Evolutionary conservation across 345 rosid genomes (phyloP).

Genomic region (Aegle marmelos): DNA sequence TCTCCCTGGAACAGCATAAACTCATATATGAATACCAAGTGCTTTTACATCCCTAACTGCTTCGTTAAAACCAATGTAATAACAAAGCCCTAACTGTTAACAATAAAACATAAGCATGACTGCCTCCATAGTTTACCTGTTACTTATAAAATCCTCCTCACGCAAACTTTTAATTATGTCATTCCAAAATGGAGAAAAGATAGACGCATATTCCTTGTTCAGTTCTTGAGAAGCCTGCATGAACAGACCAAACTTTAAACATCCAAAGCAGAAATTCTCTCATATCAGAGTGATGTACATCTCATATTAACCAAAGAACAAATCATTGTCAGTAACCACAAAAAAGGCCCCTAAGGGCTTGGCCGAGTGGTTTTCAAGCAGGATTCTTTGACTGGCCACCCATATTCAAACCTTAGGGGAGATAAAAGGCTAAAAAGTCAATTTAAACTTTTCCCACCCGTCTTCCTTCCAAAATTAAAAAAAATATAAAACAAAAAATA

Average conservation of each 20-base stretch:
- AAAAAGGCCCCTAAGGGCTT: no score
- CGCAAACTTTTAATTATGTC: constrained; percentile 93
- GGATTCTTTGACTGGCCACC: no score
- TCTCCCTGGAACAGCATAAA: constrained; percentile 60
- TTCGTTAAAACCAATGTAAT: neutral
- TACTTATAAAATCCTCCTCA: constrained; percentile 92
- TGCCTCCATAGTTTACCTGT: constrained; percentile 48
- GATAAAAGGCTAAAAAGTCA: no score
- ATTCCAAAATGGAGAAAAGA: constrained; percentile 99
- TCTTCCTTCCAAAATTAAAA: no score
- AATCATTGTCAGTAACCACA: neutral
- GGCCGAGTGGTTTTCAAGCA: no score
- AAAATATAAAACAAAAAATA: no score
- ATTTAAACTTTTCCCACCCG: no score
- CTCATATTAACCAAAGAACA: neutral
- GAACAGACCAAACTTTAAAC: constrained; percentile 9
- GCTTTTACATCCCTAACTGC: neutral
- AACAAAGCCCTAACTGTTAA: neutral
- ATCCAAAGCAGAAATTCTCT: neutral
- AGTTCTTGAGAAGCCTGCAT: constrained; percentile 62
- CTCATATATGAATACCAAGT: neutral
- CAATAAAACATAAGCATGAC: constrained; percentile 6
- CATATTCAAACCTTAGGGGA: no score
- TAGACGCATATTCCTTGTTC: constrained; percentile 75
- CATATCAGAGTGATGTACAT: neutral